Base-by-base conservation (phyloP, 257 asterid genomes). In the Eucommia ulmoides region DNA sequence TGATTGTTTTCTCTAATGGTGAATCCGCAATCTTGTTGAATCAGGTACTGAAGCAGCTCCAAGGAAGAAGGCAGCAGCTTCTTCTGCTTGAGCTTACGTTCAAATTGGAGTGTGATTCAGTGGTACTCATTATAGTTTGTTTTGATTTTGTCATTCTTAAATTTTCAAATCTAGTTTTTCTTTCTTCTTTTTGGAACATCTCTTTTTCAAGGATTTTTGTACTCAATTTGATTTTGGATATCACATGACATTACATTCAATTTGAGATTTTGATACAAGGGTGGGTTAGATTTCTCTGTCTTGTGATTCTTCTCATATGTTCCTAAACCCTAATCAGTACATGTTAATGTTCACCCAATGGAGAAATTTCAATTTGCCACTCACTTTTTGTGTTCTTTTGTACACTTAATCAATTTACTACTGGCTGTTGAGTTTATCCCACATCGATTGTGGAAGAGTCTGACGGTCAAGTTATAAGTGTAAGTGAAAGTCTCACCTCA, bases 31-130 rank as follows among this genome's bases (percentile, higher is more conserved):
- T n/a, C n/a, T n/a, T n/a, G n/a, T n/a, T n/a, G n/a, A 29, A 29
- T 29, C 12, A 29, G 38, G 38, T 5, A 29, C 38, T 29, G 8
- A 29, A 29, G 38, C 38, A 29, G 38, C 38, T 5, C 38, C 38
- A 29, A 29, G 38, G 38, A 29, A 29, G 38, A 29, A 29, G 38
- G 6, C 38, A 29, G 38, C 38, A 9, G 81, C 82, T 42, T 78
- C 76, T 24, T 74, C 93, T 55, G 68, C 81, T 51, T 84, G 60
- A 76, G n/a, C n/a, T n/a, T n/a, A n/a, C 38, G 38, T 29, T 6
- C 12, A 12, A 29, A 29, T 6, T 29, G 38, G 62, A 20, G 55
- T 8, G 26, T 24, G 25, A 22, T 59, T 24, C 44, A 55, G 58
- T 55, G 61, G 20, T 46, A 48, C 48, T 52, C 41, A 5, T 51